A percentile compares a stretch with the other conserved stretches of the same genome.
Evolutionary conservation across 805 yeast species (phyloP).

Genomic region (Candida sithepensis): DNA sequence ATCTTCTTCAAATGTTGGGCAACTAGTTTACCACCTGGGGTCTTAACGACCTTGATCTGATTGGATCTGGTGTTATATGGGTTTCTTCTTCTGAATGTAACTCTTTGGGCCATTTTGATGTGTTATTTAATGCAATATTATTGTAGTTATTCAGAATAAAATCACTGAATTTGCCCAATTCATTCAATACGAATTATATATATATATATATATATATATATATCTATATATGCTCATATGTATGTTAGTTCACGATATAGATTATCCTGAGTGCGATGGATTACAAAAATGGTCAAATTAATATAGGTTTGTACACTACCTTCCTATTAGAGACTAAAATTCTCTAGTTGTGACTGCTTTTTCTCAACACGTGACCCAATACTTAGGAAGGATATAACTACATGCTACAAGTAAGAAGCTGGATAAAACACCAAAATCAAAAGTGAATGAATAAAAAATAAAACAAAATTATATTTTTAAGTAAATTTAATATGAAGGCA

Average conservation of each 20-base stretch:
- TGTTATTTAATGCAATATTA: not conserved
- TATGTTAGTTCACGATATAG: too few species aligned
- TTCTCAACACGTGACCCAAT: slow-evolving; percentile 1
- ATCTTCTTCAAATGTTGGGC: slow-evolving; percentile 96
- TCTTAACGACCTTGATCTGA: slow-evolving; percentile 99
- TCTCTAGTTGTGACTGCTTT: slow-evolving; percentile 9
- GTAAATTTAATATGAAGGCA: slow-evolving; percentile 12
- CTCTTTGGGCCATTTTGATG: slow-evolving; percentile 94
- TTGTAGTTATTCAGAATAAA: too few species aligned
- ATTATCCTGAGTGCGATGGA: too few species aligned
- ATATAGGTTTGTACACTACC: slow-evolving; percentile 4
- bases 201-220: too few species aligned
- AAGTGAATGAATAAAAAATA: not conserved
- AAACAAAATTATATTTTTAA: slow-evolving; percentile 8
- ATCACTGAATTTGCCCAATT: too few species aligned
- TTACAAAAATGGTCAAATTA: too few species aligned
- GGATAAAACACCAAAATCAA: not conserved
- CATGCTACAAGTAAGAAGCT: not conserved
- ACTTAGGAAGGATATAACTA: not conserved
- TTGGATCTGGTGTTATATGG: slow-evolving; percentile 99
- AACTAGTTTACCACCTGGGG: slow-evolving; percentile 99
- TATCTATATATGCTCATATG: too few species aligned
- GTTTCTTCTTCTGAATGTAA: slow-evolving; percentile 98
- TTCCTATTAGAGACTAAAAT: not conserved
- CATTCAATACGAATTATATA: too few species aligned